Percentiles rank a stretch among this genome's conserved stretches.
Evolutionary conservation across 768 basidiomycete species (phyloP).

Genomic region (Fibroporia radiculosa): DNA sequence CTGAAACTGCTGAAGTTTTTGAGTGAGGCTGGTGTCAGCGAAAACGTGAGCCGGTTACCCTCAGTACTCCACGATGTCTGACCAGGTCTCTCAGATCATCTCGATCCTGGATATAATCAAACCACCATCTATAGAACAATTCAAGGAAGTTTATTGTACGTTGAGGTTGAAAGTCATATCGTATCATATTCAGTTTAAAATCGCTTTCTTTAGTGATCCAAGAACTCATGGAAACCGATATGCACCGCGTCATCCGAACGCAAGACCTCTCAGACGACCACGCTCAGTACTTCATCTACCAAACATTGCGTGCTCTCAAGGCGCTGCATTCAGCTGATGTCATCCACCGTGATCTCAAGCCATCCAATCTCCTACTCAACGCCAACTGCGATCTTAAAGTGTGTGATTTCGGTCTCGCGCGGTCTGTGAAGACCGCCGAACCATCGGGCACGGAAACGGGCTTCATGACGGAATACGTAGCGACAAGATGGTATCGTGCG

Average conservation of each 20-base stretch:
- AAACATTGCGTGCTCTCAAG: constrained; percentile 92
- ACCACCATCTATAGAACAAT: constrained; percentile 69
- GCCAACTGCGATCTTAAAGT: constrained; percentile 96
- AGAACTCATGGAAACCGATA: constrained; percentile 93
- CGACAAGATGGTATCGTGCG: constrained; percentile 97
- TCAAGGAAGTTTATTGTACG: constrained; percentile 80
- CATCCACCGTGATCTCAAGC: constrained; percentile 94
- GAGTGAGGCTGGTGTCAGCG: constrained; percentile 82
- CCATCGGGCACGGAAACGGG: constrained; percentile 59
- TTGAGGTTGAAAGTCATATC: constrained; percentile 10
- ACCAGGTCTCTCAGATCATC: constrained; percentile 52
- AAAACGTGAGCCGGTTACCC: constrained; percentile 50
- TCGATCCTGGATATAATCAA: constrained; percentile 86
- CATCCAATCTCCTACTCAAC: constrained; percentile 94
- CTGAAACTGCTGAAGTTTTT: constrained; percentile 69
- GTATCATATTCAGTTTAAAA: not conserved
- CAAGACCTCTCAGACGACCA: constrained; percentile 96
- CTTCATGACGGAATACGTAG: constrained; percentile 97
- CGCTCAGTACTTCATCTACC: constrained; percentile 89
- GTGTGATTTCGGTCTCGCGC: constrained; percentile 90
- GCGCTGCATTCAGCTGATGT: constrained; percentile 95
- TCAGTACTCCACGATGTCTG: not conserved
- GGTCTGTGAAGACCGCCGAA: constrained; percentile 83
- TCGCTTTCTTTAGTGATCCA: constrained; percentile 55
- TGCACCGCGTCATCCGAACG: constrained; percentile 94